phyloP scores from a whole-genome alignment of 1,139 yeast species.

The Hansenula lynferdii region DNA sequence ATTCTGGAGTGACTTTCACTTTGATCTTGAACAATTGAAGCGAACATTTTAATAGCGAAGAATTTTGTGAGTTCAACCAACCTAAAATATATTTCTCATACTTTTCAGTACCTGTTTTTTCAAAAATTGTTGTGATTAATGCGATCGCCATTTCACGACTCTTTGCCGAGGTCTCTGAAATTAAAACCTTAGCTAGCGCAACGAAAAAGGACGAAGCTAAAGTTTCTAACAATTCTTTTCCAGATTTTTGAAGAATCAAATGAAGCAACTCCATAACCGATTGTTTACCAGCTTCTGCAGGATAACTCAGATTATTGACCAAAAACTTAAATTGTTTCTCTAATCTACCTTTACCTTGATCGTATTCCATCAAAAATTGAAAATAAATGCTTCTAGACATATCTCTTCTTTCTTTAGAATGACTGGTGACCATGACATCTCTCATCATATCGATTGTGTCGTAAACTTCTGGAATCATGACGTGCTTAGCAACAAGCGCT shows the following conservation, averaged over 20 bases:
- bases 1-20: constrained; percentile 41
- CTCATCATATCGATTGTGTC: constrained; percentile 83
- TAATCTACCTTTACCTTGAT: constrained; percentile 83
- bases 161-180: constrained; percentile 72
- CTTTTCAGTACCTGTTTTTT: constrained; percentile 40
- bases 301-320: constrained; percentile 80
- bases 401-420: constrained; percentile 76
- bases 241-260: constrained; percentile 62
- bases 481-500: constrained; percentile 66
- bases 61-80: constrained; percentile 61
- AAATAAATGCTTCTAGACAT: constrained; percentile 81
- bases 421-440: constrained; percentile 87
- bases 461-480: constrained; percentile 83
- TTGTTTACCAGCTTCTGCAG: constrained; percentile 82
- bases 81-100: constrained; percentile 57
- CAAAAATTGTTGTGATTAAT: constrained; percentile 53
- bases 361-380: constrained; percentile 89
- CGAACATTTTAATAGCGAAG: constrained; percentile 68
- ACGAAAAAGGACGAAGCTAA: constrained; percentile 76
- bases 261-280: constrained; percentile 88
- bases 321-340: constrained; percentile 80
- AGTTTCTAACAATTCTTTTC: constrained; percentile 54
- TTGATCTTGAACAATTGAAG: constrained; percentile 67
- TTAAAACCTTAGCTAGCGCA: constrained; percentile 70
- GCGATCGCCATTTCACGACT: constrained; percentile 85